Base-by-base conservation (phyloP, 768 basidiomycete species). In the Suillus subluteus region DNA sequence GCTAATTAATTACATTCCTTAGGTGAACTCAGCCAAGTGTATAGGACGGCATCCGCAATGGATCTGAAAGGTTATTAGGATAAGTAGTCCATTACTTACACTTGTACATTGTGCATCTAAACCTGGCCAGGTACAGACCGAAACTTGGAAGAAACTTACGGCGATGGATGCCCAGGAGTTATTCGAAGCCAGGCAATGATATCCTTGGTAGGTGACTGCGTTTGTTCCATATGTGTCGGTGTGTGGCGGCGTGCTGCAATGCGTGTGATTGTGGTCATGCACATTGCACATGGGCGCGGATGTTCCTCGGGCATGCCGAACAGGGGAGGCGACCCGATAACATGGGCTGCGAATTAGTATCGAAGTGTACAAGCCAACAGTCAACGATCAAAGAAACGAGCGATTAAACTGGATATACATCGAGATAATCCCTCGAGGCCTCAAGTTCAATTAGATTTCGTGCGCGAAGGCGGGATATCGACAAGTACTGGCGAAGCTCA, bases 1-100 rank as follows among this genome's bases (percentile, higher is more conserved):
- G 54, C 54, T 35, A 56, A 56, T 35, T 35, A 35, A 35, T 56
- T 56, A 35, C 54, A 21, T 21, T 32, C 30, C 54, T 55, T 32
- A 30, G 54, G 54, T 6, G 30, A 32, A 32, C 30, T 30, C 11
- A 21, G 54, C 30, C 18, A 11, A 11, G 54, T 18, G 16, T 16
- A 5, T 11, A 11, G 16, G 4, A 5, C 52, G 15, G 26, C 52
- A 30, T 54, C 52, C 26, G 52, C 52, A 16, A 16, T 18, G 4
- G 52, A 54, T 54, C 52, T 54, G 30, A 54, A 54, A 54, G 52
- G 52, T 4, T 54, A 54, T 54, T 32, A 18, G 52, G 52, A 54
- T 30, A 18, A 30, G 26, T 30, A 30, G 26, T 9, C 13, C 26
- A 26, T 54, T 54, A 4, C 52, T 54, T 30, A 30, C 15, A 7